Percentiles rank a stretch among this genome's conserved stretches.
Conservation (phyloP, 2,329 filamentous ascomycete species). For the Aspergillus ruber region DNA sequence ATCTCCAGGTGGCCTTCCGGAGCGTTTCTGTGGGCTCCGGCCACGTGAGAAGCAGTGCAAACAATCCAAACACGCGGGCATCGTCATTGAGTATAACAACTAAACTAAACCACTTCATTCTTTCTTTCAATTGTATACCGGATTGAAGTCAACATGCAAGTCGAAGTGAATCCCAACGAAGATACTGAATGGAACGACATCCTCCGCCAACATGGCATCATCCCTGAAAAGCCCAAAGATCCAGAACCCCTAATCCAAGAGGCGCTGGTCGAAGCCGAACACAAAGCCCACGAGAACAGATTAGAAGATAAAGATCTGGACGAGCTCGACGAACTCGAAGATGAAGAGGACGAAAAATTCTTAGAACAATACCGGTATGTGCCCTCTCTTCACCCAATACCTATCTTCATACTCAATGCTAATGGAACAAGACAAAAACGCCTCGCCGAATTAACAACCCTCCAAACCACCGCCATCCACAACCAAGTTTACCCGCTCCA, state of each 20-base stretch:
- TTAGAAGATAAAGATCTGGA: conserved; percentile 92
- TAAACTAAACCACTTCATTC: not conserved
- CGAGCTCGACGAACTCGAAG: conserved; percentile 87
- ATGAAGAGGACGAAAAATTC: conserved; percentile 90
- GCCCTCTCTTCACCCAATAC: not conserved
- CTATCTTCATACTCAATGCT: not conserved
- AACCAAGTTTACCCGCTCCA: conserved; percentile 89
- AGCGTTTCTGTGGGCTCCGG: conserved; percentile 24
- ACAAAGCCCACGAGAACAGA: conserved; percentile 82
- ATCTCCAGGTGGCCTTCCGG: conserved; percentile 38
- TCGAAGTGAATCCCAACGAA: conserved; percentile 90
- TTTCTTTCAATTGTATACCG: not conserved
- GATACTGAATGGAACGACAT: conserved; percentile 99
- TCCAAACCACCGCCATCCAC: conserved; percentile 72
- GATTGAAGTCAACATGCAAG: conserved; percentile 44
- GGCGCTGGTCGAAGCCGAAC: conserved; percentile 75
- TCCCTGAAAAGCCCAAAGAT: conserved; percentile 94
- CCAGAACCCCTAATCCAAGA: conserved; percentile 95
- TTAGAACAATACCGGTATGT: conserved; percentile 76
- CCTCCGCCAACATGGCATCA: conserved; percentile 89
- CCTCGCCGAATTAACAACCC: conserved; percentile 68
- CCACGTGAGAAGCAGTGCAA: conserved; percentile 21
- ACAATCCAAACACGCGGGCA: conserved; percentile 35
- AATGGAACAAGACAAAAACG: conserved; percentile 63
- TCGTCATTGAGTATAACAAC: not conserved